Conservation (phyloP, 192 early-diverging fungal genomes). For the Phlyctochytrium bullatum region DNA sequence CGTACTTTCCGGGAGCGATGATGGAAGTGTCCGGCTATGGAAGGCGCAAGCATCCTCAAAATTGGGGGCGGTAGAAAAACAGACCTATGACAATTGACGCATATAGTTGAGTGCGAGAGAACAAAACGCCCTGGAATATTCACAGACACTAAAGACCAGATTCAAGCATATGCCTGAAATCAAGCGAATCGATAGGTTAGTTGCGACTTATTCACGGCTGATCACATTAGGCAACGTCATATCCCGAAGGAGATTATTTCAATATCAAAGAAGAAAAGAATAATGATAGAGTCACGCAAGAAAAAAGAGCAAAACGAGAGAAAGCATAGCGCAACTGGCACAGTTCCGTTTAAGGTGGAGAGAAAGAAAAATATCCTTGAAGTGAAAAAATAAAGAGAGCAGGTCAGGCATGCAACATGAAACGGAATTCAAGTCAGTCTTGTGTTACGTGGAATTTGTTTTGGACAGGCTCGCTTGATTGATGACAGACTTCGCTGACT, state of each 20-base stretch:
- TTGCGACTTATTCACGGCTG: not conserved
- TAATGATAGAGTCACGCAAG: conserved; percentile 77
- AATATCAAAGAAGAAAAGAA: conserved; percentile 74
- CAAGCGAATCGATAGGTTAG: conserved; percentile 65
- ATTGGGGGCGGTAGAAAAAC: conserved; percentile 56
- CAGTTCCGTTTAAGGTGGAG: conserved; percentile 46
- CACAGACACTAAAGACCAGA: conserved; percentile 86
- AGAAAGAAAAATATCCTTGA: conserved; percentile 52
- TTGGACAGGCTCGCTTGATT: not conserved
- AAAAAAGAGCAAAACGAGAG: conserved; percentile 88
- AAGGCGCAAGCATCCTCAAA: conserved; percentile 91
- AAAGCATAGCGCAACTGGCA: conserved; percentile 72
- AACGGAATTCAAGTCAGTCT: no score
- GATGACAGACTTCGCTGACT: conserved; percentile 36
- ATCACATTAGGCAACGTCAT: conserved; percentile 71
- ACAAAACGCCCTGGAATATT: conserved; percentile 73
- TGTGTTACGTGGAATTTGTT: not conserved
- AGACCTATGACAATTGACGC: not conserved
- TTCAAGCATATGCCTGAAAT: conserved; percentile 92
- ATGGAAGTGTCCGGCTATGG: conserved; percentile 97
- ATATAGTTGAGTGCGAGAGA: conserved; percentile 62
- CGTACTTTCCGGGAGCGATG: conserved; percentile 93
- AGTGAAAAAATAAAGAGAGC: conserved; percentile 35
- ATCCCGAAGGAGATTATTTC: conserved; percentile 80
- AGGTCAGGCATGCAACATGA: no score